phyloP scores from a whole-genome alignment of 1,284 basidiomycete genomes.

The Moesziomyces sp. region DNA sequence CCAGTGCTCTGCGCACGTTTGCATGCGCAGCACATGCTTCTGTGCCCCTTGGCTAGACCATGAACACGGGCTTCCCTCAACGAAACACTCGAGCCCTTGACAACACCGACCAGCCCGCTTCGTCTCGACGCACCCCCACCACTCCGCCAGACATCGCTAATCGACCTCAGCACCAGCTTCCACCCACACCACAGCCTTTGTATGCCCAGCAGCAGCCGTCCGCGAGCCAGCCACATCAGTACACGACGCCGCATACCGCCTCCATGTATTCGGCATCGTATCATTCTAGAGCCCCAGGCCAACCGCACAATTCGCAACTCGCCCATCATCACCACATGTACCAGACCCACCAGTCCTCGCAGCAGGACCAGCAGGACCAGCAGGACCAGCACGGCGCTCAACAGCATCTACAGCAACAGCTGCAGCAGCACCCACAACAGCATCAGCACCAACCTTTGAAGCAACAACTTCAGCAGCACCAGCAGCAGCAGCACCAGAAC shows the following conservation, averaged over 20 bases:
- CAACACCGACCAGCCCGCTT: background rate
- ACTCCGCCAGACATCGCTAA: background rate
- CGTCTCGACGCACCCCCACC: conserved; percentile 4
- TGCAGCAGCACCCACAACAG: background rate
- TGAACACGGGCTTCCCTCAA: conserved; percentile 18
- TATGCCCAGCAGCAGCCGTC: background rate
- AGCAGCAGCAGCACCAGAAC: background rate
- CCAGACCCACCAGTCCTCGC: conserved; percentile 4
- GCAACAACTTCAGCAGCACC: background rate
- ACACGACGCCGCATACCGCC: background rate
- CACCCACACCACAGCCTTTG: background rate
- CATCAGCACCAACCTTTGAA: background rate
- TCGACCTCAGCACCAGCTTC: background rate
- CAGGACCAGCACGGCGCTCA: background rate
- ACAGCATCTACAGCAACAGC: conserved; percentile 1
- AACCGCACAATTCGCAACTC: conserved; percentile 1
- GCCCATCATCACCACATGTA: background rate
- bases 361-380: background rate
- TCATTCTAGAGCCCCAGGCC: conserved; percentile 6
- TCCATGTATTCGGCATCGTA: conserved; percentile 22
- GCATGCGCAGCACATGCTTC: conserved; percentile 5
- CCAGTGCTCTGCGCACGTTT: background rate
- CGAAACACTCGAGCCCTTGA: conserved; percentile 12
- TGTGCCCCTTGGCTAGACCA: conserved; percentile 13
- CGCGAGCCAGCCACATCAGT: background rate